Percentiles rank a stretch among this genome's conserved stretches.
Evolutionary conservation across 2,329 filamentous ascomycete species (phyloP).

Genomic region (Boeremia lycopersici): DNA sequence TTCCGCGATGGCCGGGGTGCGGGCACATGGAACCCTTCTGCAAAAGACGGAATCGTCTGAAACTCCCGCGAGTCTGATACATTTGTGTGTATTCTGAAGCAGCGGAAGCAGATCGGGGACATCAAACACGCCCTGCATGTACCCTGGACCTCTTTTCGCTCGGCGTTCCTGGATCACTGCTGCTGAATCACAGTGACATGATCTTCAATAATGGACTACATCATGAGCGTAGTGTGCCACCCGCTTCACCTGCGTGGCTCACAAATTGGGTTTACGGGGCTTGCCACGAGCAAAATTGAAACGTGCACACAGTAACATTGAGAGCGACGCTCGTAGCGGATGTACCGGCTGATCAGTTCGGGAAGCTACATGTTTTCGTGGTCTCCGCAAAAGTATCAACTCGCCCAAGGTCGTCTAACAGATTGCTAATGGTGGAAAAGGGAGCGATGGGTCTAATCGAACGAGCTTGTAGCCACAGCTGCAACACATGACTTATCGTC

Average conservation of each 20-base stretch:
- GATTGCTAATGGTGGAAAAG: constrained; percentile 3
- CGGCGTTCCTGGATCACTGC: neutral
- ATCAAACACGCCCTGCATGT: constrained; percentile 32
- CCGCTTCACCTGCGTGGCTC: constrained; percentile 8
- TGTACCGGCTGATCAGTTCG: constrained; percentile 22
- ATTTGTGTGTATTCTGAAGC: constrained; percentile 39
- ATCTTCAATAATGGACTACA: neutral
- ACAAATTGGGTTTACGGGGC: constrained; percentile 4
- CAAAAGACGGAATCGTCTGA: constrained; percentile 40
- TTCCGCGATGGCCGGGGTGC: constrained; percentile 17
- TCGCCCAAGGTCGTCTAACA: constrained; percentile 16
- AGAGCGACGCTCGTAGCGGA: constrained; percentile 4
- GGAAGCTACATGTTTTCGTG: constrained; percentile 6
- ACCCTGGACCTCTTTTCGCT: constrained; percentile 8
- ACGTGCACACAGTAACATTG: neutral
- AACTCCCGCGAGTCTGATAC: constrained; percentile 46
- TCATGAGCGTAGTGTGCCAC: neutral
- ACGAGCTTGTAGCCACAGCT: constrained; percentile 14
- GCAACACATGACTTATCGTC: constrained; percentile 26
- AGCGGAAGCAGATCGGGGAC: constrained; percentile 40
- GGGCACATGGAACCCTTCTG: constrained; percentile 21
- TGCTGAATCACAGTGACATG: constrained; percentile 5
- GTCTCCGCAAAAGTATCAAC: constrained; percentile 11
- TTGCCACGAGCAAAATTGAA: constrained; percentile 1
- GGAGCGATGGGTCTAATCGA: constrained; percentile 10